Conservation (phyloP, 768 basidiomycete species). For the Neoboletus subvelutipes region DNA sequence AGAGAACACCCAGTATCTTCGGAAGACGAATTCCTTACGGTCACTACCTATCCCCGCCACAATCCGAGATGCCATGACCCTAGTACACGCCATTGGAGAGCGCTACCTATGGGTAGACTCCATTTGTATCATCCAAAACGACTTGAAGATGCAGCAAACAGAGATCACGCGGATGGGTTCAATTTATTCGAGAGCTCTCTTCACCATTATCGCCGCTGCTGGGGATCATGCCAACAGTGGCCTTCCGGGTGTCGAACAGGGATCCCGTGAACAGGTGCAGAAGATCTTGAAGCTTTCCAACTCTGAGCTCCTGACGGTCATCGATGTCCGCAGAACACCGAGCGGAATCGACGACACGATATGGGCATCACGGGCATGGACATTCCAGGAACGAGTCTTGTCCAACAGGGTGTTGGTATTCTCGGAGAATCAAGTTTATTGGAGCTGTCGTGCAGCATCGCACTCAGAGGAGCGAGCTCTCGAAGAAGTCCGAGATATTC, state of each 20-base stretch:
- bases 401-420: constrained; percentile 18
- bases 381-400: constrained; percentile 18
- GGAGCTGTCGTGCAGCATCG: constrained; percentile 9
- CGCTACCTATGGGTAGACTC: constrained; percentile 29
- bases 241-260: constrained; percentile 6
- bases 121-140: constrained; percentile 22
- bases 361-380: constrained; percentile 18
- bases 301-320: background rate
- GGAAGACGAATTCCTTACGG: background rate
- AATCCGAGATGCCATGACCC: constrained; percentile 21
- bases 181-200: constrained; percentile 15
- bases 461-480: constrained; percentile 15
- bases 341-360: background rate
- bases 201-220: constrained; percentile 21
- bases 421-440: constrained; percentile 18
- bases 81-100: constrained; percentile 19
- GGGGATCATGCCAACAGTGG: constrained; percentile 11
- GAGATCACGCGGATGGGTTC: constrained; percentile 22
- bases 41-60: constrained; percentile 17
- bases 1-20: constrained; percentile 3
- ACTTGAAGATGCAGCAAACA: constrained; percentile 10
- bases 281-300: constrained; percentile 4
- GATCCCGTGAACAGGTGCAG: constrained; percentile 5
- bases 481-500: background rate
- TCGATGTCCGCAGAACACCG: background rate